These are phyloP conservation scores for Buddleja alternifolia DNA, from an alignment of 257 asterid genomes.

Conservation along the genomic window DNA sequence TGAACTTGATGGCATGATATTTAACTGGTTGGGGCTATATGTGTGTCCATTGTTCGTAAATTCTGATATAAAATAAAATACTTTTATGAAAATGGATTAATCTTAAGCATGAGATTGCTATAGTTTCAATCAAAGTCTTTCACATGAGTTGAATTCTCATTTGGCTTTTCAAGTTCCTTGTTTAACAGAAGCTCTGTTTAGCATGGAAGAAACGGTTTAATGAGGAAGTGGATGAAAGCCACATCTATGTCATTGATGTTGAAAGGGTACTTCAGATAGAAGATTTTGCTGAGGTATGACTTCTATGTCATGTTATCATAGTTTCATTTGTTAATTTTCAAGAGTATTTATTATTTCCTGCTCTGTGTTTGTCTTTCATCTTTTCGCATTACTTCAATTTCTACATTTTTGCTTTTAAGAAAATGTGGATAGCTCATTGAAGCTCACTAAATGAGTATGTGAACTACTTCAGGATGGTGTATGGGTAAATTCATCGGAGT, in stretches of 20 bases:
- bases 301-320: constrained; percentile 27
- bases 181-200: constrained; percentile 59
- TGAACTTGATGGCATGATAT: neutral
- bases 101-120: constrained; percentile 15
- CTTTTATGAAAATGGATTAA: neutral
- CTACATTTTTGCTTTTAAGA: neutral
- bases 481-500: constrained; percentile 71
- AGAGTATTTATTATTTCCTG: neutral
- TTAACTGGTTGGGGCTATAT: neutral
- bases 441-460: constrained; percentile 19
- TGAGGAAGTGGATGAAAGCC: constrained; percentile 70
- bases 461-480: constrained; percentile 62
- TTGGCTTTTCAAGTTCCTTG: constrained; percentile 28
- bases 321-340: constrained; percentile 14
- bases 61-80: neutral
- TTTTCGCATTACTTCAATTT: neutral
- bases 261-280: constrained; percentile 81
- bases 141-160: constrained; percentile 30
- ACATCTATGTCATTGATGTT: constrained; percentile 62
- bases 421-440: constrained; percentile 23
- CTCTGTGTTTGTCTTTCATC: neutral
- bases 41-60: neutral
- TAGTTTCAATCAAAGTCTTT: constrained; percentile 6
- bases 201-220: constrained; percentile 71
- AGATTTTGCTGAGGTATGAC: constrained; percentile 85